phyloP scores from a whole-genome alignment of 2,329 filamentous ascomycete species.

The Stachybotrys elegans region DNA sequence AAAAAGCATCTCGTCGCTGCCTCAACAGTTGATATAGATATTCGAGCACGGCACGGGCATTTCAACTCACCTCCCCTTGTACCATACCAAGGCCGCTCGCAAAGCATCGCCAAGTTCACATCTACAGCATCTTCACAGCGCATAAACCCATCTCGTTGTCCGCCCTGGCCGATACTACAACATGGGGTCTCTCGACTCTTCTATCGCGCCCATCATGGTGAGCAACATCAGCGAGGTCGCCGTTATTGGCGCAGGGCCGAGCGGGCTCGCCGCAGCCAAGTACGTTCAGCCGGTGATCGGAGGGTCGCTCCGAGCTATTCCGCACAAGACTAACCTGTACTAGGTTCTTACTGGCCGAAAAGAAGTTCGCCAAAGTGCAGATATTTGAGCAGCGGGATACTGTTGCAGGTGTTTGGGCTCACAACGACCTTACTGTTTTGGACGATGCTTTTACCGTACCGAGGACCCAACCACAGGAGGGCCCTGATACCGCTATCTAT shows the following conservation, averaged over 20 bases:
- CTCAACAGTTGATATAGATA: too few species aligned
- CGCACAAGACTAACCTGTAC: neutral
- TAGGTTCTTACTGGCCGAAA: slow-evolving; percentile 64
- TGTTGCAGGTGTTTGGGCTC: slow-evolving; percentile 70
- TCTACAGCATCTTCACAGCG: too few species aligned
- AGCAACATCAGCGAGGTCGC: slow-evolving; percentile 47
- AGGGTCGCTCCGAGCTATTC: too few species aligned
- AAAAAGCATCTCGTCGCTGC: too few species aligned
- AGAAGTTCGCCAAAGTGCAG: slow-evolving; percentile 56
- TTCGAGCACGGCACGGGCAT: too few species aligned
- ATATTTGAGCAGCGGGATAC: slow-evolving; percentile 65
- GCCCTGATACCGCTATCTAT: slow-evolving; percentile 37
- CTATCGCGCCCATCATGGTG: slow-evolving; percentile 15
- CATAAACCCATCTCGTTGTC: too few species aligned
- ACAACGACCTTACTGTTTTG: slow-evolving; percentile 31
- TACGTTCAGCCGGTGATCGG: too few species aligned
- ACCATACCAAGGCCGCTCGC: too few species aligned
- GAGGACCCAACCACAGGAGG: slow-evolving; percentile 21
- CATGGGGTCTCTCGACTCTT: too few species aligned
- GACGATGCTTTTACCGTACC: slow-evolving; percentile 22
- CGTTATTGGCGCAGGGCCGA: slow-evolving; percentile 69
- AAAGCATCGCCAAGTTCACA: too few species aligned
- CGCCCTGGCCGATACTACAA: too few species aligned
- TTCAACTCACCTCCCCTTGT: too few species aligned
- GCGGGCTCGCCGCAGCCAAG: slow-evolving; percentile 57